Conservation (phyloP, 1,284 basidiomycete genomes). For the Pisolithus thermaeus region DNA sequence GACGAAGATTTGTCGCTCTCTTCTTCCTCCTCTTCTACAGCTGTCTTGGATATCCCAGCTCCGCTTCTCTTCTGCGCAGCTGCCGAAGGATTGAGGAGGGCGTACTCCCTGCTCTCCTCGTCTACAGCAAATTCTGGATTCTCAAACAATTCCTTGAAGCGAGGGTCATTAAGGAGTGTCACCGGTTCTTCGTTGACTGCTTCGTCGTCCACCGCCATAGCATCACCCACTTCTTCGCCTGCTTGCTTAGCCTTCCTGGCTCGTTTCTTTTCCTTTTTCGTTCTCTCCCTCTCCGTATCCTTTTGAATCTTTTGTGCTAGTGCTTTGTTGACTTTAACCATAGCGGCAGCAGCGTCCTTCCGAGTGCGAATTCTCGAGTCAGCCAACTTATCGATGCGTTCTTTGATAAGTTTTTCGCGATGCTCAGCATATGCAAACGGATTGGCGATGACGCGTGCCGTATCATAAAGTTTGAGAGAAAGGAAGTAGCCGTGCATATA, state of each 20-base stretch:
- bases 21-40: constrained; percentile 86
- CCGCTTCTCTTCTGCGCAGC: constrained; percentile 44
- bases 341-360: constrained; percentile 36
- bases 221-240: constrained; percentile 33
- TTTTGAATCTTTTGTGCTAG: constrained; percentile 82
- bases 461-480: constrained; percentile 91
- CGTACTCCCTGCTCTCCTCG: constrained; percentile 81
- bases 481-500: constrained; percentile 99
- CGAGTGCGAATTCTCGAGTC: constrained; percentile 87
- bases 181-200: constrained; percentile 30
- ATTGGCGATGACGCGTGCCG: constrained; percentile 92
- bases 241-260: constrained; percentile 37
- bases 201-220: constrained; percentile 37
- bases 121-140: constrained; percentile 95
- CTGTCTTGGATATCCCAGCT: constrained; percentile 50
- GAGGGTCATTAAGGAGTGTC: constrained; percentile 77
- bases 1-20: constrained; percentile 80
- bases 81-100: constrained; percentile 85
- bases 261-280: constrained; percentile 56
- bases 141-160: constrained; percentile 90
- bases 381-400: constrained; percentile 90
- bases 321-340: constrained; percentile 87
- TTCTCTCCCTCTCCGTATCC: constrained; percentile 66
- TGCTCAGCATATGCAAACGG: constrained; percentile 95
- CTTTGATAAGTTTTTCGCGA: constrained; percentile 80